These are phyloP conservation scores for Tetrahymena thermophila DNA, from an alignment of 73 alveolate species.

Conservation along the genomic window DNA sequence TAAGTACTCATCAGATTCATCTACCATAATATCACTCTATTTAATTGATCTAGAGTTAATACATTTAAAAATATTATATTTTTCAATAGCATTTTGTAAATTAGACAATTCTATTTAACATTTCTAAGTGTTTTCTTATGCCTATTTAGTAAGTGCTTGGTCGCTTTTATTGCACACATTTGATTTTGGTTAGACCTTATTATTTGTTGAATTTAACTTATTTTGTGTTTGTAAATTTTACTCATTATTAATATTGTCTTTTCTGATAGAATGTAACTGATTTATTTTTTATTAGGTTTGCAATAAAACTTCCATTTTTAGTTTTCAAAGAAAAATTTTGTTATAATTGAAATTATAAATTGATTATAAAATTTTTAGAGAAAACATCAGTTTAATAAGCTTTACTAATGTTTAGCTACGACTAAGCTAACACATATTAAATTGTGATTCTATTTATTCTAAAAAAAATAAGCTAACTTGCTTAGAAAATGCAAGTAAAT, in stretches of 20 bases:
- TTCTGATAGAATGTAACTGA: neutral
- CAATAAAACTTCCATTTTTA: neutral
- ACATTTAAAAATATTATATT: too few species aligned
- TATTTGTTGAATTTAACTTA: too few species aligned
- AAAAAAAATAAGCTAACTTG: neutral
- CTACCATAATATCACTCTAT: neutral
- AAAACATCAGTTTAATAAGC: neutral
- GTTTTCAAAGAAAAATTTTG: too few species aligned
- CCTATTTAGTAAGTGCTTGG: too few species aligned
- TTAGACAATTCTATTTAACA: neutral
- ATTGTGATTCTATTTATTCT: neutral
- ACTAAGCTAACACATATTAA: neutral
- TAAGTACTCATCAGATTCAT: neutral
- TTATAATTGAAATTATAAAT: too few species aligned
- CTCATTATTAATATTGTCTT: neutral
- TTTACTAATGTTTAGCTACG: neutral
- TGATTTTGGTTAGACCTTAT: neutral
- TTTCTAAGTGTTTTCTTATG: neutral
- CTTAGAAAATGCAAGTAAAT: too few species aligned
- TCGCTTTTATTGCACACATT: neutral
- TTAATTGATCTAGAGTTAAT: neutral
- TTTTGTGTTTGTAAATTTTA: too few species aligned
- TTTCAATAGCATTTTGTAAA: neutral
- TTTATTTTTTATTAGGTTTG: too few species aligned
- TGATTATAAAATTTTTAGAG: neutral